These are phyloP conservation scores for Galerina marginata DNA, from an alignment of 768 basidiomycete genomes.

Conservation along the genomic window DNA sequence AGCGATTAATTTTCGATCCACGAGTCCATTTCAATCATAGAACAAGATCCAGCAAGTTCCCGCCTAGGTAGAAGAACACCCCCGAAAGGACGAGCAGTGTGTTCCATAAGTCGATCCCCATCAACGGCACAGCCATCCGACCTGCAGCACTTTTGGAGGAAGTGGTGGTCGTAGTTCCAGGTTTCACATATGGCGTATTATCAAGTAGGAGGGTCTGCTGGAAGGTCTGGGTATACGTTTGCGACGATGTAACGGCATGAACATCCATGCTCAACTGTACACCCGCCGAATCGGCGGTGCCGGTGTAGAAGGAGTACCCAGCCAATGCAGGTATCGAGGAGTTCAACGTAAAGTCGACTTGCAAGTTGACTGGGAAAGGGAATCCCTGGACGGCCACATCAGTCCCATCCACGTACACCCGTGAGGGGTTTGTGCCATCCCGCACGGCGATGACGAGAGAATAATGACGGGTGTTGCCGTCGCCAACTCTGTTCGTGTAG, in stretches of 20 bases:
- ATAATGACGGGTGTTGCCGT: slow-evolving; percentile 26
- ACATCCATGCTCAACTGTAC: slow-evolving; percentile 35
- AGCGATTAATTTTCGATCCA: neutral
- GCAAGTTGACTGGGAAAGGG: slow-evolving; percentile 31
- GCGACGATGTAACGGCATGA: slow-evolving; percentile 27
- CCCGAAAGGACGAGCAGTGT: neutral
- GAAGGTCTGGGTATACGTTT: slow-evolving; percentile 33
- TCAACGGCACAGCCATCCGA: neutral
- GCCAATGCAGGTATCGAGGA: slow-evolving; percentile 29
- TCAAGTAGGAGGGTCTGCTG: slow-evolving; percentile 34
- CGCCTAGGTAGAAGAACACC: neutral
- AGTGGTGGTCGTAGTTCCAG: slow-evolving; percentile 26
- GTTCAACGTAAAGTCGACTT: slow-evolving; percentile 36
- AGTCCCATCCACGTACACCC: slow-evolving; percentile 39
- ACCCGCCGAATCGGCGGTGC: slow-evolving; percentile 28
- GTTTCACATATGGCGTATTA: slow-evolving; percentile 31
- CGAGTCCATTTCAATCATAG: neutral
- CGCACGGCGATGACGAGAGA: slow-evolving; percentile 35
- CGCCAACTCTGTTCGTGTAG: slow-evolving; percentile 28
- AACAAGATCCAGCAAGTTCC: slow-evolving; percentile 11
- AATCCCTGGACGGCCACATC: slow-evolving; percentile 37
- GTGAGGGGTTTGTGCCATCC: slow-evolving; percentile 32
- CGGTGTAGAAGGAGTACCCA: slow-evolving; percentile 45
- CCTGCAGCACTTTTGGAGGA: slow-evolving; percentile 19
- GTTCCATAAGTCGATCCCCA: neutral